Base-by-base conservation (phyloP, 306 rosid species). In the Corylus heterophylla region DNA sequence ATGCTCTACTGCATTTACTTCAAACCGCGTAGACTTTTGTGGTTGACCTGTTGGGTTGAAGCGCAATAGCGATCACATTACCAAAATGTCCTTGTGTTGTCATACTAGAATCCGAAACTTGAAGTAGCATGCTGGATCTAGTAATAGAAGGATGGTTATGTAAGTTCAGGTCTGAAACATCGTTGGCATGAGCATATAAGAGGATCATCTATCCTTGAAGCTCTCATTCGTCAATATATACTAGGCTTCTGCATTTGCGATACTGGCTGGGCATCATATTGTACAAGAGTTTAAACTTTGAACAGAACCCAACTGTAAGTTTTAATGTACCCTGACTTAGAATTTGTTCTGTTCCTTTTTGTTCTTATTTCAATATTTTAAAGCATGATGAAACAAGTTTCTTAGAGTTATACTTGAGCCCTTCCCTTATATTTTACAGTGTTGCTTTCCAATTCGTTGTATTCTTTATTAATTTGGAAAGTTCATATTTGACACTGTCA, bases 191-290 rank as follows among this genome's bases (percentile, higher is more conserved):
- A 48, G 51, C 51, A 8, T 48, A 48, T 39, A 39, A 39, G 7
- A 22, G 64, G 13, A 58, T 0, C 64, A 58, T 58, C 5, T 48
- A 1, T 48, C 3, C 5, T 10, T 20, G 0, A 0, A 7, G 9
- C 25, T 56, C 1, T 8, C 25, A 48, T 48, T 48, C 51, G 3
- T 48, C 51, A 48, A 48, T 9, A 8, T 29, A 29, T 2, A 29
- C 13, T 48, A 1, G 14, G 51, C 13, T 48, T 48, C 51, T 48
- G 51, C 14, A 10, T 48, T 48, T 48, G 51, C 0, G 44, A 31
- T 17, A 64, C 70, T 35, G 70, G 20, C 70, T 35, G 70, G 20
- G 70, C 70, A 64, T 64, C 22, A 64, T 10, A 64, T 10, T 39
- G 51, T 3, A 0, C 29, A 67, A 67, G n/a, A 17, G 39, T 39